These are phyloP conservation scores for Glycine soja DNA, from an alignment of 306 rosid species.

Conservation along the genomic window DNA sequence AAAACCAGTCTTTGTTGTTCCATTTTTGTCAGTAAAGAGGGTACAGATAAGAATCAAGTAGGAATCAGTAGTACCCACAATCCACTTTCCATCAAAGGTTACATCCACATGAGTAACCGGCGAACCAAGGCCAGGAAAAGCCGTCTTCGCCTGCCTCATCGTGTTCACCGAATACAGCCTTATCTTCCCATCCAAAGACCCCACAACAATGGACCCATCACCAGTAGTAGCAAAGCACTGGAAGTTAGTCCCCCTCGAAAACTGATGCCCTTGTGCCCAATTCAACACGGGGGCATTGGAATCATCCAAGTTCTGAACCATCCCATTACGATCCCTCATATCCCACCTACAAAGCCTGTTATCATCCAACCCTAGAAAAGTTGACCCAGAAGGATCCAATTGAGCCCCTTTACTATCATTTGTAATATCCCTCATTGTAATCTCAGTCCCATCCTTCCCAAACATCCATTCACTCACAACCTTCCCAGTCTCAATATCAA, in stretches of 20 bases:
- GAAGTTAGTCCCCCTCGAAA: conserved; percentile 92
- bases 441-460: conserved; percentile 89
- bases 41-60: conserved; percentile 85
- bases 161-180: conserved; percentile 81
- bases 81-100: conserved; percentile 96
- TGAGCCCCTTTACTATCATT: conserved; percentile 95
- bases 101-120: conserved; percentile 95
- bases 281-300: conserved; percentile 70
- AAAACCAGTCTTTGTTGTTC: conserved; percentile 86
- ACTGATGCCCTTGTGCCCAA: conserved; percentile 98
- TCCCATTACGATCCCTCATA: conserved; percentile 93
- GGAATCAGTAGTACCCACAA: conserved; percentile 89
- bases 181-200: conserved; percentile 95
- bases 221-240: conserved; percentile 98
- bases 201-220: conserved; percentile 95
- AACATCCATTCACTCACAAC: conserved; percentile 93
- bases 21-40: conserved; percentile 83
- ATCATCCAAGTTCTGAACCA: conserved; percentile 84
- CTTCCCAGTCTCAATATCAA: conserved; percentile 92
- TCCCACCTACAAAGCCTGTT: conserved; percentile 99
- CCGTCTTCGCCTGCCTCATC: conserved; percentile 94
- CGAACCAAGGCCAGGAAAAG: conserved; percentile 98
- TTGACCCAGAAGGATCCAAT: conserved; percentile 92
- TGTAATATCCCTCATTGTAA: conserved; percentile 90
- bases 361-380: conserved; percentile 95